These are phyloP conservation scores for Multifurca ochricompacta DNA, from an alignment of 768 basidiomycete genomes.

Conservation along the genomic window DNA sequence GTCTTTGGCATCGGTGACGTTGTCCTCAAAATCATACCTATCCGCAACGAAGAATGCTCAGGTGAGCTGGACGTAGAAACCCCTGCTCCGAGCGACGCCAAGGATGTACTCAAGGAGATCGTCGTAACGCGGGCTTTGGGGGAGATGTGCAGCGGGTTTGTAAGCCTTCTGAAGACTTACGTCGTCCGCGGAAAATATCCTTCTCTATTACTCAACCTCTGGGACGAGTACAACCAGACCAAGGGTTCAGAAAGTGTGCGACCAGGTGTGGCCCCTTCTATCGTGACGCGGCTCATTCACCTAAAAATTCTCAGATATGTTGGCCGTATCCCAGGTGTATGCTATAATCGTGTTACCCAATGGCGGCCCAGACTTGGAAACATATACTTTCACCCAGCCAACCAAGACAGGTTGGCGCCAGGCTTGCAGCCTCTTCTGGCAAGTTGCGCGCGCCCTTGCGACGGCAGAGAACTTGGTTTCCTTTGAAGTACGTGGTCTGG, in stretches of 20 bases:
- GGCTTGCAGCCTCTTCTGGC: constrained; percentile 87
- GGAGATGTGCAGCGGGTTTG: constrained; percentile 67
- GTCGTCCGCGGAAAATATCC: constrained; percentile 87
- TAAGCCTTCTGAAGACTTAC: constrained; percentile 73
- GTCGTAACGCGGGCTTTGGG: constrained; percentile 74
- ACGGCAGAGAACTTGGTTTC: constrained; percentile 71
- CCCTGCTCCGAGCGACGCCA: constrained; percentile 64
- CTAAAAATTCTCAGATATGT: constrained; percentile 46
- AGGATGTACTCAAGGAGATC: constrained; percentile 74
- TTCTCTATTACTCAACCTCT: constrained; percentile 61
- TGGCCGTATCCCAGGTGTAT: constrained; percentile 72
- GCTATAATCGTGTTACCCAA: constrained; percentile 86
- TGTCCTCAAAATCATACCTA: constrained; percentile 84
- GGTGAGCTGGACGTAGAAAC: constrained; percentile 34
- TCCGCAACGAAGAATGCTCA: constrained; percentile 43
- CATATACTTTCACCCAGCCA: constrained; percentile 57
- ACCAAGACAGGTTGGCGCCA: constrained; percentile 71
- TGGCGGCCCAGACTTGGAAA: constrained; percentile 86
- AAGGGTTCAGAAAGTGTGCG: constrained; percentile 79
- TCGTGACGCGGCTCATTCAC: background rate
- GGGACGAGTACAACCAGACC: constrained; percentile 76
- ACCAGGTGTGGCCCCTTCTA: constrained; percentile 49
- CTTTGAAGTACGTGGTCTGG: constrained; percentile 66
- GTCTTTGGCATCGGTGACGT: constrained; percentile 87
- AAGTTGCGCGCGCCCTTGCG: constrained; percentile 69